These are phyloP conservation scores for Penicillium sp. DNA, from an alignment of 2,329 filamentous ascomycete species.

Conservation along the genomic window DNA sequence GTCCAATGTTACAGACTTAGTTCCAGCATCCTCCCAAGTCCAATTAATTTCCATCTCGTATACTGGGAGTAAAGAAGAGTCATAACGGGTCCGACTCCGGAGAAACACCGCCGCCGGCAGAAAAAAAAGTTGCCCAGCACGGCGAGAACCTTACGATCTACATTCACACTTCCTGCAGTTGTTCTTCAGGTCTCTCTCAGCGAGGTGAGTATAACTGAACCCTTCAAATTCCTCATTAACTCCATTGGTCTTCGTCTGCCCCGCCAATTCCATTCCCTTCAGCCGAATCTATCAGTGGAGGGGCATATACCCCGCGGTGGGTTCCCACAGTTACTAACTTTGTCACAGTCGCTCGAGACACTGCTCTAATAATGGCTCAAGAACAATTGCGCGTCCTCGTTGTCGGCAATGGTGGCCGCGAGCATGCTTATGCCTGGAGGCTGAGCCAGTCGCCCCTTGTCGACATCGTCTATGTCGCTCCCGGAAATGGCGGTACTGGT, in stretches of 20 bases:
- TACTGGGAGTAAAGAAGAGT: conserved; percentile 1
- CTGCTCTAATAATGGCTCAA: conserved; percentile 38
- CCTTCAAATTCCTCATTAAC: not conserved
- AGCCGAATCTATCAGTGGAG: conserved; percentile 5
- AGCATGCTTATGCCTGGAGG: conserved; percentile 95
- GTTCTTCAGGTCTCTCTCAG: conserved; percentile 25
- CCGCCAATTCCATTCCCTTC: not conserved
- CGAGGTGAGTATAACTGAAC: conserved; percentile 19
- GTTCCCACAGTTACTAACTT: conserved; percentile 22
- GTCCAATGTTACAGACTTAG: too few species aligned
- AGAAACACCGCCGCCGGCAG: conserved; percentile 27
- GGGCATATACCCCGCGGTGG: conserved; percentile 26
- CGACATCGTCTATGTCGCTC: conserved; percentile 67
- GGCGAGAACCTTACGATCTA: conserved; percentile 10
- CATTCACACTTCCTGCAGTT: conserved; percentile 21
- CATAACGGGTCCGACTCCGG: conserved; percentile 14
- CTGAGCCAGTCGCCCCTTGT: conserved; percentile 79
- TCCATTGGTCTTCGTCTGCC: not conserved
- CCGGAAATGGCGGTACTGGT: conserved; percentile 86
- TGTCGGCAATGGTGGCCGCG: conserved; percentile 89
- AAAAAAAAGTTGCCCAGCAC: conserved; percentile 26
- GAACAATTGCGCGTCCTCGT: conserved; percentile 71
- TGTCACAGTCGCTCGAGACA: conserved; percentile 26
- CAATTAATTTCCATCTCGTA: not conserved
- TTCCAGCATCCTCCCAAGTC: not conserved